Evolutionary conservation across 371 early-diverging fungal species (phyloP), one percentile per base, ranked within the genome.

Genomic region (Lichtheimia ramosa): DNA sequence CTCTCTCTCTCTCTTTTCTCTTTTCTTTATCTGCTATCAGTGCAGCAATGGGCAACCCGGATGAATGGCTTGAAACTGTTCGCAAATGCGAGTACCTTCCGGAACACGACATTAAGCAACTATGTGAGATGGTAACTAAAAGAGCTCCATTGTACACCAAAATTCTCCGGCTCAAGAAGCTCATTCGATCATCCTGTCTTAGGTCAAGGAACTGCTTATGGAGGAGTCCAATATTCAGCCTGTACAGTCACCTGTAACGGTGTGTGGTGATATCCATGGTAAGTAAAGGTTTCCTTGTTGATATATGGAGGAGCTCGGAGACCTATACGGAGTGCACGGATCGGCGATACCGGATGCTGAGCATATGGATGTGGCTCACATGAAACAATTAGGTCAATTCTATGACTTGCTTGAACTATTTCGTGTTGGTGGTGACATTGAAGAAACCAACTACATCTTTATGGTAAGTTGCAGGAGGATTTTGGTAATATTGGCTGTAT

Each of bases 231-330:
- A 96, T 73, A 96, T 98, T 15, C 96, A 96, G 69, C 94, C 93
- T 18, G 96, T 97, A 18, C 87, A 87, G 57, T 92, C 93, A 63
- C 99, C 99, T 41, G 97, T 99, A 27, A 99, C 98, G 6, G 96
- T 98, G 28, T 99, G 99, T 81, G 99, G 99, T 42, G 99, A 99
- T 75, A 96, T 99, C 54, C 99, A 99, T 83, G 99, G 79, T 74
- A 66, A 58, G 24, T 28, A 16, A 21, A 20, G 12, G 12, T 34
- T 25, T 4, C 10, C 21, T 16, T 46, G 5, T 5, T n/a, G 21
- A 18, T 46, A 16, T 46, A 34, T 34, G 34, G 34, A 10, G 10
- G 34, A 34, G 34, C 34, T 34, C 34, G 34, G 34, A 34, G 34
- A 34, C 10, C 34, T 8, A 34, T 34, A 34, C 34, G 34, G 34